Conservation (phyloP, 495 filamentous ascomycete genomes). For the Tuber brumale region DNA sequence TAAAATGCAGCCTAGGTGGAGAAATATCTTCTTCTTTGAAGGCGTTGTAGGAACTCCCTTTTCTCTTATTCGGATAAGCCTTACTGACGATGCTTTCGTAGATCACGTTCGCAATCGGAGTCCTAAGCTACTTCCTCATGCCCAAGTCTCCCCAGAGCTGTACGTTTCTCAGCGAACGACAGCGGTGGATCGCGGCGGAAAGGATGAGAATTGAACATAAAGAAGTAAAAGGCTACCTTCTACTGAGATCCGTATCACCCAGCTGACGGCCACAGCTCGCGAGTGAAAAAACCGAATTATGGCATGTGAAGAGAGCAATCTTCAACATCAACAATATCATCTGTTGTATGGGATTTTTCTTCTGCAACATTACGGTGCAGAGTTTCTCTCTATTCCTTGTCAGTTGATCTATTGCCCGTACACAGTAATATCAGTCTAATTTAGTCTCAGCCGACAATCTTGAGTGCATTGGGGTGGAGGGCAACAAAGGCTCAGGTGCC, state of each 20-base stretch:
- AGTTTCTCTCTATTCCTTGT: slow-evolving; percentile 70
- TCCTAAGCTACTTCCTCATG: slow-evolving; percentile 61
- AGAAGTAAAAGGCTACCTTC: slow-evolving; percentile 27
- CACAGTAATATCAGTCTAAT: background rate
- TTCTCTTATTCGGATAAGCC: background rate
- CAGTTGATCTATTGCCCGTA: slow-evolving; percentile 22
- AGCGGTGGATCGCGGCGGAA: slow-evolving; percentile 55
- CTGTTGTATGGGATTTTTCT: slow-evolving; percentile 66
- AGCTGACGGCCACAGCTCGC: slow-evolving; percentile 7
- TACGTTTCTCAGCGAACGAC: slow-evolving; percentile 58
- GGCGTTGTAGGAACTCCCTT: slow-evolving; percentile 30
- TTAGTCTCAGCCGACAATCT: slow-evolving; percentile 57
- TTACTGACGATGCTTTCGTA: slow-evolving; percentile 15
- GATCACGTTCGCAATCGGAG: slow-evolving; percentile 58
- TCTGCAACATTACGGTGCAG: slow-evolving; percentile 69
- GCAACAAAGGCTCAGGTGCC: slow-evolving; percentile 51
- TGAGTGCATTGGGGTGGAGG: slow-evolving; percentile 60
- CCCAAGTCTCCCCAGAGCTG: slow-evolving; percentile 66
- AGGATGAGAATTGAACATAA: slow-evolving; percentile 55
- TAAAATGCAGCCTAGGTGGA: slow-evolving; percentile 64
- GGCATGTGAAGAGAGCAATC: slow-evolving; percentile 56
- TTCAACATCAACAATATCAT: slow-evolving; percentile 69
- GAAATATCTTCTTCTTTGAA: slow-evolving; percentile 77
- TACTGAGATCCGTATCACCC: background rate
- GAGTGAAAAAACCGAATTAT: slow-evolving; percentile 61